Base-by-base conservation (phyloP, 2,329 filamentous ascomycete species). In the Lasiodiplodia gonubiensis region DNA sequence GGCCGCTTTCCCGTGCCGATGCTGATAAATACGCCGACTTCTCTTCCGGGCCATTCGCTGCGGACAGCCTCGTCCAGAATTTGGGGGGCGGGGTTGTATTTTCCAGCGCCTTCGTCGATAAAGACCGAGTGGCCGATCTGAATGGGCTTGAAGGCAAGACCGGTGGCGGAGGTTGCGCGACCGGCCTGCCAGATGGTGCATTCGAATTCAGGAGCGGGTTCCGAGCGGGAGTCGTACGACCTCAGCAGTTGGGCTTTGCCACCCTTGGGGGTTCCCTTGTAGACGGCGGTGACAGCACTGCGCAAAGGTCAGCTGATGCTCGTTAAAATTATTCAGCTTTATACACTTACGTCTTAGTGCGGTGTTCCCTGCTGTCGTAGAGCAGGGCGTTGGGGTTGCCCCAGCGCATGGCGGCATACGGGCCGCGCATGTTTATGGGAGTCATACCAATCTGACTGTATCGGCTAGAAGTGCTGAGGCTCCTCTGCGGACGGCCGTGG, bases 131-230 rank as follows among this genome's bases (percentile, higher is more conserved):
- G 94, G 3, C 95, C 95, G 48, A 99, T 92, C 71, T 92, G 90
- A 60, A 99, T 93, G 0, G 94, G 93, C 78, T 99, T 99, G 82
- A 99, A 99, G 1, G 95, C 95, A 52, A 97, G 84, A 0, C 92
- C 93, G 0, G 94, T 95, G 0, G 95, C 92, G 64, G 88, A 92
- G 0, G 95, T 99, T n/a, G 95, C 95, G 69, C 95, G 89, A 12
- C 95, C 95, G 4, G 95, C 95, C 80, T 99, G 90, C 95, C 95
- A 99, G 67, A 99, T 95, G 54, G 90, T 97, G 80, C 94, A 97
- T 75, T 97, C 92, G 69, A 93, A 94, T 78, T 97, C 94, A 2
- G 94, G 92, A 0, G 93, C 87, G 0, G 94, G 91, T 78, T 98
- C 95, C 78, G 91, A 93, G 73, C 94, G 88, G 18, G 95, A 98